Conservation (phyloP, 1,139 yeast genomes). For the Geotrichum cucujoidarum region DNA sequence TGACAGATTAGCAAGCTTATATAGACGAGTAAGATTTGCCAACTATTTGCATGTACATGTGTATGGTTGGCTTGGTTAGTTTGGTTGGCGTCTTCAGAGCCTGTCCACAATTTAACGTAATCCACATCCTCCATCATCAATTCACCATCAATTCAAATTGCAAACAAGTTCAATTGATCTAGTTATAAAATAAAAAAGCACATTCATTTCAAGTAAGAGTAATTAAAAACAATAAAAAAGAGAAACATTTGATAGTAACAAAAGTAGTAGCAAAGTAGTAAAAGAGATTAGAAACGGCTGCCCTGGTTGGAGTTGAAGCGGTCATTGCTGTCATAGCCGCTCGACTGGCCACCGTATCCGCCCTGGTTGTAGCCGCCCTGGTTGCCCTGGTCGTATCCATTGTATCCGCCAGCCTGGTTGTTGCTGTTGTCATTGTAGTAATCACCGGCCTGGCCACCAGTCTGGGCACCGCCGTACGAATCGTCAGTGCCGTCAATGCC, state of each 20-base stretch:
- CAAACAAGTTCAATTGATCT: neutral
- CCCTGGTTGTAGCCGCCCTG: neutral
- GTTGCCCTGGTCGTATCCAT: slow-evolving; percentile 1
- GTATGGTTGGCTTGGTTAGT: too few relatives aligned
- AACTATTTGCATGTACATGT: too few relatives aligned
- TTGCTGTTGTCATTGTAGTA: slow-evolving; percentile 21
- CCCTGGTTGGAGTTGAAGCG: slow-evolving; percentile 6
- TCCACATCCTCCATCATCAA: too few relatives aligned
- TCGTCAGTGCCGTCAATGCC: slow-evolving; percentile 23
- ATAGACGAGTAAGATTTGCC: too few relatives aligned
- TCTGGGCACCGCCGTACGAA: slow-evolving; percentile 24
- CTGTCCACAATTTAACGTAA: too few relatives aligned
- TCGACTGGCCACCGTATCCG: slow-evolving; percentile 7
- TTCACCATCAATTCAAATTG: too few relatives aligned
- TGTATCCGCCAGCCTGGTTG: neutral
- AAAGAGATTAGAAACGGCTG: slow-evolving; percentile 9
- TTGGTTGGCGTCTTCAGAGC: too few relatives aligned
- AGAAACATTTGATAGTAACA: neutral
- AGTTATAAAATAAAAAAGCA: neutral
- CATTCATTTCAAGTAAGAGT: neutral
- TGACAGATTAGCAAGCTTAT: too few relatives aligned
- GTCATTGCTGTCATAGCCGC: neutral
- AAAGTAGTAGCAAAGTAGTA: neutral
- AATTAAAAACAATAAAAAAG: neutral
- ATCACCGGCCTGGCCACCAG: slow-evolving; percentile 27